Evolutionary conservation across 1,284 basidiomycete genomes (phyloP).

Genomic region (Amylostereum chailletii): DNA sequence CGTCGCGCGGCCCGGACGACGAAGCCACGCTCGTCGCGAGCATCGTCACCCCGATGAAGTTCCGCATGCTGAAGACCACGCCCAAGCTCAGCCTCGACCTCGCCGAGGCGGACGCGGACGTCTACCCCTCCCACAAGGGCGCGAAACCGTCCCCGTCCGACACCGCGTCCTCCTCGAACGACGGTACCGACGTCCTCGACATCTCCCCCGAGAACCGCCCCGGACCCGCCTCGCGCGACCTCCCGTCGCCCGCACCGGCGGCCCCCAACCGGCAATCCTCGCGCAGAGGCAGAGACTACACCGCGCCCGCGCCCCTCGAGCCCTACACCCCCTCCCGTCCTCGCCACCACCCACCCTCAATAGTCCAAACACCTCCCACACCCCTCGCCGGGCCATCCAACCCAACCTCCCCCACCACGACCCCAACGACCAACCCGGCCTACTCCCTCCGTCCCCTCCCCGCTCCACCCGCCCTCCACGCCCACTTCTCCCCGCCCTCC

Average conservation of each 20-base stretch:
- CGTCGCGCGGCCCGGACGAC: conserved; percentile 13
- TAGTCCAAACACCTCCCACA: neutral
- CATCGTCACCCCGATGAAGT: conserved; percentile 3
- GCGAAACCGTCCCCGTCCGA: neutral
- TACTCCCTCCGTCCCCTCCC: too few relatives aligned
- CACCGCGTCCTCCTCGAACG: too few relatives aligned
- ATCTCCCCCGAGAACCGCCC: conserved; percentile 9
- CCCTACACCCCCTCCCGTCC: neutral
- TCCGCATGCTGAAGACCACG: conserved; percentile 10
- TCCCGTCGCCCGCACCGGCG: neutral
- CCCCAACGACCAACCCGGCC: too few relatives aligned
- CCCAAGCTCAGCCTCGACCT: conserved; percentile 7
- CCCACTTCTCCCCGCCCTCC: conserved; percentile 4
- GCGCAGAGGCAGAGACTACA: too few relatives aligned
- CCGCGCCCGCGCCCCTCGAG: neutral
- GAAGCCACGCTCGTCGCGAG: conserved; percentile 6
- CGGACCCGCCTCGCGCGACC: conserved; percentile 1
- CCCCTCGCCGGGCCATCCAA: neutral
- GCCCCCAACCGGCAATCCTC: conserved; percentile 2
- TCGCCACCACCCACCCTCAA: neutral
- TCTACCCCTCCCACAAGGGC: neutral
- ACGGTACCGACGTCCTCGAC: conserved; percentile 8
- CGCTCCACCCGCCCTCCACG: neutral
- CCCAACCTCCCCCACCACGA: too few relatives aligned
- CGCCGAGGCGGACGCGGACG: neutral